Percentiles rank a stretch among this genome's conserved stretches.
Conservation (phyloP, 192 early-diverging fungal species). For the Linnemannia hyalina region DNA sequence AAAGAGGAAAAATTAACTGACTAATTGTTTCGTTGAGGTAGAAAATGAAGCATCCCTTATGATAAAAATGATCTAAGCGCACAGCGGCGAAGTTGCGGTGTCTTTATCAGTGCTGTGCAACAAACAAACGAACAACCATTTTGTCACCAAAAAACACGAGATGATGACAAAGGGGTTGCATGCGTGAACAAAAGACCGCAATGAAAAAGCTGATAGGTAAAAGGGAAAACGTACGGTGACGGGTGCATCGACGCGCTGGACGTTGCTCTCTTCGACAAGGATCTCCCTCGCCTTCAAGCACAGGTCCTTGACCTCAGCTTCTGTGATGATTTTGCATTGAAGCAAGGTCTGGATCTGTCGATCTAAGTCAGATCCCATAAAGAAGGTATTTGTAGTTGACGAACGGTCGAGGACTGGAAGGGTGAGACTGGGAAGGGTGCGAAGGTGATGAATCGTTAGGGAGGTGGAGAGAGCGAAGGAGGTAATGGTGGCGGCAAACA, state of each 20-base stretch:
- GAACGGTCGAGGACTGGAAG: neutral
- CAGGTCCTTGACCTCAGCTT: constrained; percentile 93
- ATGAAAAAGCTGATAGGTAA: neutral
- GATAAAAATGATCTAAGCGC: constrained; percentile 1
- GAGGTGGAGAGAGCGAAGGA: neutral
- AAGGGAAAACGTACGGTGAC: constrained; percentile 78
- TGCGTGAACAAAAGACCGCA: neutral
- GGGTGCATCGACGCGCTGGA: constrained; percentile 95
- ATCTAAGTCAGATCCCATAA: constrained; percentile 58
- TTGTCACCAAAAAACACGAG: neutral
- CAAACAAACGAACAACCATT: neutral
- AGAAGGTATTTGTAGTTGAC: neutral
- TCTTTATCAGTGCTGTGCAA: neutral
- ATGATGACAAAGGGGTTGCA: neutral
- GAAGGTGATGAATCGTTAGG: neutral
- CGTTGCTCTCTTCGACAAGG: constrained; percentile 95
- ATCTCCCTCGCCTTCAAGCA: constrained; percentile 97
- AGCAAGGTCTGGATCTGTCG: constrained; percentile 89
- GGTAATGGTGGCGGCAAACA: neutral
- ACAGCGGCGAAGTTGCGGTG: neutral
- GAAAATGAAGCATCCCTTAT: neutral
- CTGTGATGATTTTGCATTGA: constrained; percentile 93
- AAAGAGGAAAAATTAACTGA: neutral
- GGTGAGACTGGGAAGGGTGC: neutral
- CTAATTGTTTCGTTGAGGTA: neutral